Conservation (phyloP, 345 rosid genomes). For the Murraya koenigii region DNA sequence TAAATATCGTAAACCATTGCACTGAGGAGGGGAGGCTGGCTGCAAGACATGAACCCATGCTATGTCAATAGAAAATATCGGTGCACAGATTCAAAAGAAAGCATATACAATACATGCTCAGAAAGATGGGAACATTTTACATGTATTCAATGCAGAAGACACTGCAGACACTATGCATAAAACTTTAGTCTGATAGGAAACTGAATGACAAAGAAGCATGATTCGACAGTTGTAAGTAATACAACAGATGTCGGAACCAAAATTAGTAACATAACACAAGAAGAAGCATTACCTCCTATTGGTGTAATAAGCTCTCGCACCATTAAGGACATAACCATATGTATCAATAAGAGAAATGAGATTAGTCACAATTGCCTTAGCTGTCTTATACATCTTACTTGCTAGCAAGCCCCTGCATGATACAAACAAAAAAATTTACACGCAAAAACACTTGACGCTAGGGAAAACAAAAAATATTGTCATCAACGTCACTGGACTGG, state of each 20-base stretch:
- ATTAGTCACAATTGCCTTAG: slow-evolving; percentile 66
- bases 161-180: neutral
- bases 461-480: too few relatives aligned
- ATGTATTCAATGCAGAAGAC: neutral
- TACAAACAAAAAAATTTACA: neutral
- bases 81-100: neutral
- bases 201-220: neutral
- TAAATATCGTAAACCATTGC: slow-evolving; percentile 77
- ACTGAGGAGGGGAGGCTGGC: slow-evolving; percentile 92
- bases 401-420: slow-evolving; percentile 79
- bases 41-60: slow-evolving; percentile 19
- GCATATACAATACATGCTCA: neutral
- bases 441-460: too few relatives aligned
- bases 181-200: neutral
- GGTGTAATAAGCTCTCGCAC: slow-evolving; percentile 81
- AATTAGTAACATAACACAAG: neutral
- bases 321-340: slow-evolving; percentile 79
- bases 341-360: slow-evolving; percentile 59
- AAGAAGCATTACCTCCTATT: slow-evolving; percentile 63
- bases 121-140: neutral
- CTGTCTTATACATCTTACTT: slow-evolving; percentile 80
- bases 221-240: neutral
- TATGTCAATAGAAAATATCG: neutral
- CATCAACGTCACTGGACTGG: too few relatives aligned
- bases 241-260: neutral